A percentile compares a stretch with the other conserved stretches of the same genome.
phyloP scores from a whole-genome alignment of 2,329 filamentous ascomycete genomes.

The Fusarium longipes region DNA sequence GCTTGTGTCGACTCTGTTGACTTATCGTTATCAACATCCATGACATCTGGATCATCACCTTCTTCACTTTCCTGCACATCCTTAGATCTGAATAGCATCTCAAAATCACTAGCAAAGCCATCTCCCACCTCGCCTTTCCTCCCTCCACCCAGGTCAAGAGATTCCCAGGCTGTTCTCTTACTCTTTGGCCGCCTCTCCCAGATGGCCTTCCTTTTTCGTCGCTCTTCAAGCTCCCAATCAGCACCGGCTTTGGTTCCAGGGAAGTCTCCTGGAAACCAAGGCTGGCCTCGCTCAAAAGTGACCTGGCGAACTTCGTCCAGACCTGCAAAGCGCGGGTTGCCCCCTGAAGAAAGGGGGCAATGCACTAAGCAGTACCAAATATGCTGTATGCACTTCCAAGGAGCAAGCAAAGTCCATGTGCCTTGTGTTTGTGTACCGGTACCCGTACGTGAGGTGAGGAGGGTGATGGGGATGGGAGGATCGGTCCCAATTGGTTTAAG shows the following conservation, averaged over 20 bases:
- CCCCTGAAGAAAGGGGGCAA: constrained; percentile 80
- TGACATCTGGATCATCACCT: constrained; percentile 42
- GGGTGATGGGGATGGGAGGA: constrained; percentile 80
- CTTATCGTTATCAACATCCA: constrained; percentile 49
- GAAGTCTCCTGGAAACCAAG: constrained; percentile 90
- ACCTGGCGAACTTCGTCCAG: constrained; percentile 83
- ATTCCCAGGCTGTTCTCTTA: constrained; percentile 80
- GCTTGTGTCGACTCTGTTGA: not conserved
- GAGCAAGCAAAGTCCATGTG: constrained; percentile 85
- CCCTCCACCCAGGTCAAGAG: constrained; percentile 77
- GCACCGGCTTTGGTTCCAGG: constrained; percentile 83
- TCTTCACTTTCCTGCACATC: constrained; percentile 11
- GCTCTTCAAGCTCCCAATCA: constrained; percentile 77
- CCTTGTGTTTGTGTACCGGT: constrained; percentile 66
- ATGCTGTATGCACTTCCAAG: constrained; percentile 88
- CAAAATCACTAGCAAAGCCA: constrained; percentile 88
- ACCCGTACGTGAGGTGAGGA: constrained; percentile 69
- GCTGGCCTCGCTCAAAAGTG: constrained; percentile 78
- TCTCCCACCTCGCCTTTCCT: constrained; percentile 84
- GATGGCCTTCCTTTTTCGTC: constrained; percentile 76
- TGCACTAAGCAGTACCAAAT: constrained; percentile 90
- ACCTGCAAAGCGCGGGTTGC: constrained; percentile 85
- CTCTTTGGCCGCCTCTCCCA: constrained; percentile 86
- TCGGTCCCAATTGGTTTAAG: constrained; percentile 70
- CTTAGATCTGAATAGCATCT: constrained; percentile 65